Evolutionary conservation across 2,329 filamentous ascomycete species (phyloP), one percentile per base, ranked within the genome.

Genomic region (Cercospora citrullina): DNA sequence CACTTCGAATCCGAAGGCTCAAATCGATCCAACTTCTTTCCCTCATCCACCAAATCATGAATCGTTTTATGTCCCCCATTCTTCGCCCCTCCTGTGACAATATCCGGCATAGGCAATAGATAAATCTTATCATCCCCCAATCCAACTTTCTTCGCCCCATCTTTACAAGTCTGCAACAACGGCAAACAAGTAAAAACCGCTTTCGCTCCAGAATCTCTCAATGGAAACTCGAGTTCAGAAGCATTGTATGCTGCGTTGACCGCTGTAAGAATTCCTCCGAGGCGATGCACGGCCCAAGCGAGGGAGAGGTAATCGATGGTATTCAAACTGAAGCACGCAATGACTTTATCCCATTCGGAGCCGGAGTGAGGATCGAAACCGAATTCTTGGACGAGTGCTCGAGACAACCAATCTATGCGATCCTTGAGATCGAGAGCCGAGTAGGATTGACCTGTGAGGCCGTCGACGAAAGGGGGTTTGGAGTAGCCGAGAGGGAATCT

Each of bases 281-380:
- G 80, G 66, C 90, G 86, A 77, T 94, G 92, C 16, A 91, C 85
- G 3, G 91, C 90, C 85, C 91, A 92, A 45, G 87, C 87, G 31
- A 93, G 80, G 4, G 91, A 87, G 69, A 93, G 81, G 63, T 90
- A 92, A 79, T 95, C 91, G 70, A 95, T 88, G 87, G 91, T 92
- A 77, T 96, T 96, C 68, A 93, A 80, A n/a, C 90, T 89, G 80
- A 92, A 96, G 30, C 94, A 82, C 4, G 84, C 90, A 59, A 92
- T 82, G 26, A 94, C 90, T 78, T 93, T 93, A 75, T 95, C 91
- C 90, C 90, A 95, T 77, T 94, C 91, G 0, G 87, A 87, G 12
- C 90, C 91, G 66, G 87, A 79, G 72, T 91, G 89, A 7, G 90
- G 87, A 57, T 85, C 79, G 85, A 91, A 93, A 53, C 87, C 89